phyloP scores from a whole-genome alignment of 176 grass and related monocot species.

The Puya raimondii region DNA sequence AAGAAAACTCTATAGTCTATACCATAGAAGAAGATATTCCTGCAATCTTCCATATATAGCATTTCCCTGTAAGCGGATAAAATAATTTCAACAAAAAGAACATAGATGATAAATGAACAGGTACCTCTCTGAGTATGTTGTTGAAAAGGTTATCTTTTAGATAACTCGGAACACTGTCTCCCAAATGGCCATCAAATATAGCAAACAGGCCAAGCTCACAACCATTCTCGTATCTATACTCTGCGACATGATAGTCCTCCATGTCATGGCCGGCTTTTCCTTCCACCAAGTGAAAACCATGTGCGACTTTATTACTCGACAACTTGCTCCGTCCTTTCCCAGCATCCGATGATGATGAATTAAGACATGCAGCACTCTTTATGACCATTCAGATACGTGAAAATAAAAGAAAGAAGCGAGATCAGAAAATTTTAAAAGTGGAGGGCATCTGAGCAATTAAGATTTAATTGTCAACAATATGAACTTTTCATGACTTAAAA shows the following conservation, averaged over 20 bases:
- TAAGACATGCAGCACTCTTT: slow-evolving; percentile 63
- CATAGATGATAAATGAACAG: slow-evolving; percentile 5
- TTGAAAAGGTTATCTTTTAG: slow-evolving; percentile 82
- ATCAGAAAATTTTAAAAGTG: neutral
- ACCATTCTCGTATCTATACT: slow-evolving; percentile 71
- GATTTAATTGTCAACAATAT: neutral
- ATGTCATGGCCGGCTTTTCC: slow-evolving; percentile 98
- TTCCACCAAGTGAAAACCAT: slow-evolving; percentile 95
- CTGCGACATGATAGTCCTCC: slow-evolving; percentile 95
- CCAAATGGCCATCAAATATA: slow-evolving; percentile 97
- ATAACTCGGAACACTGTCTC: slow-evolving; percentile 79
- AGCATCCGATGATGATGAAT: slow-evolving; percentile 59
- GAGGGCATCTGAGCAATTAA: neutral
- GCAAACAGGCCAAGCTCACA: slow-evolving; percentile 92
- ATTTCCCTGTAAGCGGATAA: neutral
- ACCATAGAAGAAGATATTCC: too few species aligned
- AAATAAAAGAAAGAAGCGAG: slow-evolving; percentile 17
- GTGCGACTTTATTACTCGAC: slow-evolving; percentile 74
- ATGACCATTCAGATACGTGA: slow-evolving; percentile 9
- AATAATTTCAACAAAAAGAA: neutral
- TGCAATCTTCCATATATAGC: too few species aligned
- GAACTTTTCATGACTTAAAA: neutral
- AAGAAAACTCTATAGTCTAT: too few species aligned
- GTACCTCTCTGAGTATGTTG: slow-evolving; percentile 83
- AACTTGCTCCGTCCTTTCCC: slow-evolving; percentile 92